Conservation (phyloP, 257 asterid species). For the Gentiana macrophylla region DNA sequence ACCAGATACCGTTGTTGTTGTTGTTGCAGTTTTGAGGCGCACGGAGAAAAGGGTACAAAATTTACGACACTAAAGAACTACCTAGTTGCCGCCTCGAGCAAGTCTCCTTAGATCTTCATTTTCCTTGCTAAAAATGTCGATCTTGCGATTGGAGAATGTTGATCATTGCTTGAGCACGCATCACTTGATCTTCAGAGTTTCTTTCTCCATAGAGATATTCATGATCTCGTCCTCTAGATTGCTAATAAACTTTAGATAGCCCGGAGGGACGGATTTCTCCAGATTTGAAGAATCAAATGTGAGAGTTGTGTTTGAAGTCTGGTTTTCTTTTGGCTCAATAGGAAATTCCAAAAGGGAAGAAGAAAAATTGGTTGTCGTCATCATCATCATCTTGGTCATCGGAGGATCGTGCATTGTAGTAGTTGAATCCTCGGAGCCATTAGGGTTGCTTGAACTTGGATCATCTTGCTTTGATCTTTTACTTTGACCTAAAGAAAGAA, state of each 20-base stretch:
- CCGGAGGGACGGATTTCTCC: constrained; percentile 92
- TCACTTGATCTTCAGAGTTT: constrained; percentile 74
- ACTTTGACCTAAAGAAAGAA: constrained; percentile 46
- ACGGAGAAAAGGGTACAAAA: constrained; percentile 10
- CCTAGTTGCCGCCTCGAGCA: constrained; percentile 21
- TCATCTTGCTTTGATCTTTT: constrained; percentile 66
- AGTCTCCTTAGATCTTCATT: constrained; percentile 41
- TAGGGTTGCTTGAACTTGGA: constrained; percentile 77
- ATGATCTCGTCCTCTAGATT: constrained; percentile 72
- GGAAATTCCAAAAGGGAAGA: constrained; percentile 57
- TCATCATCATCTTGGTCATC: background rate
- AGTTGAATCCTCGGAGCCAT: constrained; percentile 92
- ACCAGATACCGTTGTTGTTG: background rate
- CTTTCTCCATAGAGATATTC: constrained; percentile 76
- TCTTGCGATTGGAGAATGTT: constrained; percentile 71
- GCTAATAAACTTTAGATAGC: constrained; percentile 72
- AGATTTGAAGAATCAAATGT: constrained; percentile 81
- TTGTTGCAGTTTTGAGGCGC: constrained; percentile 3
- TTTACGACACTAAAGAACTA: background rate
- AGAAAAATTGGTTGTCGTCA: constrained; percentile 42
- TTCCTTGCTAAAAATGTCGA: constrained; percentile 51
- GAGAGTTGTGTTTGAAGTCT: constrained; percentile 16
- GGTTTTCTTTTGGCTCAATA: constrained; percentile 46
- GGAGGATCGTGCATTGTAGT: constrained; percentile 75
- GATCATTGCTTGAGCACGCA: constrained; percentile 88